These are phyloP conservation scores for Vitellaria paradoxa DNA, from an alignment of 179 eudicot species.

Conservation along the genomic window DNA sequence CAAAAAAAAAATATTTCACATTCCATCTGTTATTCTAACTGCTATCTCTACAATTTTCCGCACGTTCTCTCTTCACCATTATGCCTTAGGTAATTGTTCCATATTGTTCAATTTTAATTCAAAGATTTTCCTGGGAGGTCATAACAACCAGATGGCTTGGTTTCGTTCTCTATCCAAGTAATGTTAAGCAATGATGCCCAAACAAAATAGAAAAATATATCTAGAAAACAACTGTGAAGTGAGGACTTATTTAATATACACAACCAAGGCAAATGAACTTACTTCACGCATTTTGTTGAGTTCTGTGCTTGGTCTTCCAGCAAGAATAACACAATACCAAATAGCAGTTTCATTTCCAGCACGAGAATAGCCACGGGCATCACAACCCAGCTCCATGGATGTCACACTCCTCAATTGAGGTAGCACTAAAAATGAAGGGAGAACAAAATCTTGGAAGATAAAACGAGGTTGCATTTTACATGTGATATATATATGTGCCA, in stretches of 20 bases:
- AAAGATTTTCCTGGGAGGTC: not conserved
- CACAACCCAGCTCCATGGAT: conserved; percentile 28
- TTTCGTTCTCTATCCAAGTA: not conserved
- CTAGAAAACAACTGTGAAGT: not conserved
- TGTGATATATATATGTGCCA: not conserved
- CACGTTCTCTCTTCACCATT: not conserved
- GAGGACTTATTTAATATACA: not conserved
- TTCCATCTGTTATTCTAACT: not conserved
- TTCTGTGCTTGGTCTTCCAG: conserved; percentile 83
- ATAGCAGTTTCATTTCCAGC: conserved; percentile 57
- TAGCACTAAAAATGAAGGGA: conserved; percentile 50
- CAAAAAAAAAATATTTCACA: too few relatives aligned
- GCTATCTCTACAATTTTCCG: not conserved
- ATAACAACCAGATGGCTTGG: not conserved
- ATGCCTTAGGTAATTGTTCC: not conserved
- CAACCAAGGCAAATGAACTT: conserved; percentile 32
- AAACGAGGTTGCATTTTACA: not conserved
- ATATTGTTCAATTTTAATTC: not conserved
- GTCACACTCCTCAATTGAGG: conserved; percentile 88
- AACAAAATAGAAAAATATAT: not conserved
- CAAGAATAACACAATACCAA: conserved; percentile 85
- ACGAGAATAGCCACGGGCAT: conserved; percentile 28
- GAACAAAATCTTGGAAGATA: not conserved
- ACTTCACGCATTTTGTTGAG: conserved; percentile 86
- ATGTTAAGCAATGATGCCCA: conserved; percentile 2